These are phyloP conservation scores for Yamadazyma epiphylla DNA, from an alignment of 1,139 yeast genomes.

Conservation along the genomic window DNA sequence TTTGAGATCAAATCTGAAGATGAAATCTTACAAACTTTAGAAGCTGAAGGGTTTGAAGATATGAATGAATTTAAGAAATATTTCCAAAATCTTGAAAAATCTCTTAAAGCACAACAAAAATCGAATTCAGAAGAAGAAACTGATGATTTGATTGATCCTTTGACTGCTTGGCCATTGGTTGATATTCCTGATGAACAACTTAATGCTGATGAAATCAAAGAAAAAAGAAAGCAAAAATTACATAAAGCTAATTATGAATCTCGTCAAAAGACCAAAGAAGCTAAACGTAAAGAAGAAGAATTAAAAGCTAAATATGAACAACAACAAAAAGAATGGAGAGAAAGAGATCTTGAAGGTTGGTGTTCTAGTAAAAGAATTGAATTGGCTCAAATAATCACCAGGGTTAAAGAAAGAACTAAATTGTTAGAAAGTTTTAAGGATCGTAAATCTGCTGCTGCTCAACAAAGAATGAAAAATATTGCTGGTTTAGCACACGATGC, in stretches of 20 bases:
- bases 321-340: constrained; percentile 77
- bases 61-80: constrained; percentile 70
- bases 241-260: constrained; percentile 89
- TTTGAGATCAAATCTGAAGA: constrained; percentile 46
- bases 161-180: constrained; percentile 65
- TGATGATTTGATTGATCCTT: constrained; percentile 46
- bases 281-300: constrained; percentile 56
- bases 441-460: constrained; percentile 88
- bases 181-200: constrained; percentile 83
- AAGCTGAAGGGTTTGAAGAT: constrained; percentile 76
- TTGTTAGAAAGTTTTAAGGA: constrained; percentile 78
- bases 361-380: constrained; percentile 62
- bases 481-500: constrained; percentile 85
- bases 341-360: constrained; percentile 76
- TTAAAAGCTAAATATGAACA: constrained; percentile 49
- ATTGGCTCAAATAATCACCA: constrained; percentile 53
- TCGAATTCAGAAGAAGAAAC: constrained; percentile 49
- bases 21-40: constrained; percentile 43
- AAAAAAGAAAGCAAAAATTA: constrained; percentile 78
- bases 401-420: constrained; percentile 64
- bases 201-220: constrained; percentile 75
- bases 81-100: constrained; percentile 59
- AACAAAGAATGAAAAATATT: constrained; percentile 85
- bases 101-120: constrained; percentile 63
- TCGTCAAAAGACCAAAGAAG: constrained; percentile 75